Base-by-base conservation (phyloP, 495 filamentous ascomycete genomes). In the Massariosphaeria phaeospora region DNA sequence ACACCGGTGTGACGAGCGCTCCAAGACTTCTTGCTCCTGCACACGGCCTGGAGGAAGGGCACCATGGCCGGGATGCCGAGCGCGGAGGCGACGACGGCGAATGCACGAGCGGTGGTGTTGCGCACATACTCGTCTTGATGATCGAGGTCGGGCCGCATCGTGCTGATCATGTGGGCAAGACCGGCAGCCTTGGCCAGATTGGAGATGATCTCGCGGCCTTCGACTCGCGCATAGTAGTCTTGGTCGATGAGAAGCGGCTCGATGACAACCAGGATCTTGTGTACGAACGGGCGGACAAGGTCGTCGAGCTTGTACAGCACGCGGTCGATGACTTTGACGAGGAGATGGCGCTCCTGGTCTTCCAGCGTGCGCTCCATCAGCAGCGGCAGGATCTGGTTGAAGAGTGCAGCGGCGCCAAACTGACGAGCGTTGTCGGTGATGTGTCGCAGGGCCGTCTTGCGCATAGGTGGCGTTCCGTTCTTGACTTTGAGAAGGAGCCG, bases 281-380 rank as follows among this genome's bases (percentile, higher is more conserved):
- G 94, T 10, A 95, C 91, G 57, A 88, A 97, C 17, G 94, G 94
- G 35, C 94, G 86, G 41, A 97, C 93, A 58, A 97, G 80, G 65
- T 97, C 93, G 66, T 96, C 94, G 17, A 99, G 79, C 74, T 99
- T 99, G 77, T 96, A 99, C 23, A 99, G 81, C 49, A 97, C 88
- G 69, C 94, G 88, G 65, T 97, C 94, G 69, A 99, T 96, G 66
- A 99, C 94, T 75, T 99, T 99, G 70, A 97, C 94, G 31, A 99
- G 81, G 68, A 99, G 70, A 78, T 99, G 94, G 59, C 94, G 90
- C 71, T 99, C 94, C 70, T 99, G 94, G 59, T 99, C 94, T 68
- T 99, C 94, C 26, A 99, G 73, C 1, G 90, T 93, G 72, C 95
- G 96, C 74, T 99, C 94, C 94, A 99, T 97, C 33, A 99, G 81